Base-by-base conservation (phyloP, 306 rosid species). In the Prinsepia uniflora region DNA sequence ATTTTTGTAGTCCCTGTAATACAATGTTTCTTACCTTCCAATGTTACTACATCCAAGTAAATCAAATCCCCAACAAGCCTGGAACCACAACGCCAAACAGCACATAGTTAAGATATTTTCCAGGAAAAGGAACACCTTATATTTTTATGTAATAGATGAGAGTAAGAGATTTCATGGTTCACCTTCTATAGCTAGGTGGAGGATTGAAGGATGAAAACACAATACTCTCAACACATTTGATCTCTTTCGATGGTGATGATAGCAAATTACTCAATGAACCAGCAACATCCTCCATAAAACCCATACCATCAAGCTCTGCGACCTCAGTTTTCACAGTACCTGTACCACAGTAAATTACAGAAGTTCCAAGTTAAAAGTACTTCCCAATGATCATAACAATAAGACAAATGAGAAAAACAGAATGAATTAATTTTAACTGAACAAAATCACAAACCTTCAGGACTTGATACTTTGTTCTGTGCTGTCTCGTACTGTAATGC, bases 21-120 rank as follows among this genome's bases (percentile, higher is more conserved):
- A 42, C 96, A 95, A 73, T 75, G 86, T 71, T 87, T 89, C 79
- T 80, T 87, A 45, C 96, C 96, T 86, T 95, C 99, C 73, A 87
- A 80, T 15, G 99, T 89, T 70, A 81, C 65, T 36, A 91, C 96
- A 84, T 95, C 99, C 90, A 95, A 83, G 78, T 95, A 95, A 79
- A 95, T 87, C 85, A 95, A 84, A 85, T 95, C 99, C 67, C 99
- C 99, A 69, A 86, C 88, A 43, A 95, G 96, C 92, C 99, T 95
- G 82, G 56, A 68, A 58, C 70, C 61, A 85, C n/a, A 44, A 75
- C 30, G 36, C 7, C 48, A 63, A 84, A 70, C 30, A 75, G 57
- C 69, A 10, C 3, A 30, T 18, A 62, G 54, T 65, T 61, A 60
- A 72, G 12, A 44, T 34, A 13, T n/a, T 53, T 77, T 45, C 30